Evolutionary conservation across 2,329 filamentous ascomycete species (phyloP).

Genomic region (Dothistroma pini): DNA sequence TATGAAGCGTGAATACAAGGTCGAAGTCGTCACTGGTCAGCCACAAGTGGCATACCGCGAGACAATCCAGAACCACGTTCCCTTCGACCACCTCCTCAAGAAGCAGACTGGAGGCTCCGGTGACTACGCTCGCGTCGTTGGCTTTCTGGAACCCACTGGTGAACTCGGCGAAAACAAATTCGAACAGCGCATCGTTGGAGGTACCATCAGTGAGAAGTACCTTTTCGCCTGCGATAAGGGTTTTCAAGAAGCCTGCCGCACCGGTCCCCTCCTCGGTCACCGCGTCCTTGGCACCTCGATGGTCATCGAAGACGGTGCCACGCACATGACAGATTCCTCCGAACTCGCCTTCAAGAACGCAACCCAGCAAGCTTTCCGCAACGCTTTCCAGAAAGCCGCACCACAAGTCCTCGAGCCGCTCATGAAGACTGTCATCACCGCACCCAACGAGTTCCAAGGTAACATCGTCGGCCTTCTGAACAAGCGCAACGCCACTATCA

Average conservation of each 20-base stretch:
- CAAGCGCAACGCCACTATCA: conserved; percentile 92
- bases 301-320: conserved; percentile 94
- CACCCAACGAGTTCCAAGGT: conserved; percentile 96
- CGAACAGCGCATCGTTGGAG: conserved; percentile 81
- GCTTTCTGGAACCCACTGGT: conserved; percentile 83
- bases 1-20: conserved; percentile 93
- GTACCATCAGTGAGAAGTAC: conserved; percentile 93
- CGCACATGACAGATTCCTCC: conserved; percentile 95
- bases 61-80: conserved; percentile 73
- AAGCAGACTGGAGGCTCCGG: conserved; percentile 94
- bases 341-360: conserved; percentile 95
- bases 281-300: conserved; percentile 84
- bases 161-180: conserved; percentile 73
- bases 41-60: conserved; percentile 97
- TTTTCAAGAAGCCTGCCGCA: conserved; percentile 76
- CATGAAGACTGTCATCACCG: conserved; percentile 97
- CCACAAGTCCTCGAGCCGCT: conserved; percentile 89
- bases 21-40: conserved; percentile 92
- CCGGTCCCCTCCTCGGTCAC: conserved; percentile 89
- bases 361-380: conserved; percentile 93
- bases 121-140: conserved; percentile 89
- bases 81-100: conserved; percentile 91
- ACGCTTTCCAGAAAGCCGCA: conserved; percentile 76
- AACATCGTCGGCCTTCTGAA: conserved; percentile 92
- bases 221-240: conserved; percentile 92